phyloP scores from a whole-genome alignment of 148 eudicot species.

The Amaranthus cruentus region DNA sequence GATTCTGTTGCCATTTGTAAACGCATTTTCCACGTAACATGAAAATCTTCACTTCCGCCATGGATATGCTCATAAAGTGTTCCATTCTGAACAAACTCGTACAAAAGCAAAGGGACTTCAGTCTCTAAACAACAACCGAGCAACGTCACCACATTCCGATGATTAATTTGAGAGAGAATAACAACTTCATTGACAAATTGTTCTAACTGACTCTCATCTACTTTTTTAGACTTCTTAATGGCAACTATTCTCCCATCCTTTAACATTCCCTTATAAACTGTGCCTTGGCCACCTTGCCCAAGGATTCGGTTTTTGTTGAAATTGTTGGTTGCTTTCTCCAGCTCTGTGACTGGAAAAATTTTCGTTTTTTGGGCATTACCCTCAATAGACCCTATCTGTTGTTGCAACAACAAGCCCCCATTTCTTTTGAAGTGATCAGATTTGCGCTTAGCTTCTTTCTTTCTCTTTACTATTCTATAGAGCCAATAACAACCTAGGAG shows the following conservation, averaged over 20 bases:
- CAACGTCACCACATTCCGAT: too few relatives aligned
- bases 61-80: slow-evolving; percentile 17
- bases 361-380: slow-evolving; percentile 8
- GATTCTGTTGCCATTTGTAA: slow-evolving; percentile 24
- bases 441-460: slow-evolving; percentile 7
- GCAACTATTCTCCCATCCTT: too few relatives aligned
- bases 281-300: too few relatives aligned
- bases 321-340: background rate
- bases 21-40: slow-evolving; percentile 17
- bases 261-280: too few relatives aligned
- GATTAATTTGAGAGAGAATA: slow-evolving; percentile 18
- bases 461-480: slow-evolving; percentile 4
- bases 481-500: slow-evolving; percentile 9
- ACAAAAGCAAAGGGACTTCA: too few relatives aligned
- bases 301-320: too few relatives aligned
- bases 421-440: slow-evolving; percentile 19
- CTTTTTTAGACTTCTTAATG: background rate
- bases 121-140: too few relatives aligned
- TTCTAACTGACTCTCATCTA: slow-evolving; percentile 13
- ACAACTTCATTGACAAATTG: slow-evolving; percentile 17
- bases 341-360: slow-evolving; percentile 2
- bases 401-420: background rate
- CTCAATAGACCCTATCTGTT: slow-evolving; percentile 12
- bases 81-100: slow-evolving; percentile 13
- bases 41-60: slow-evolving; percentile 15